phyloP scores from a whole-genome alignment of 73 alveolate species.

The Paramecium octaurelia region DNA sequence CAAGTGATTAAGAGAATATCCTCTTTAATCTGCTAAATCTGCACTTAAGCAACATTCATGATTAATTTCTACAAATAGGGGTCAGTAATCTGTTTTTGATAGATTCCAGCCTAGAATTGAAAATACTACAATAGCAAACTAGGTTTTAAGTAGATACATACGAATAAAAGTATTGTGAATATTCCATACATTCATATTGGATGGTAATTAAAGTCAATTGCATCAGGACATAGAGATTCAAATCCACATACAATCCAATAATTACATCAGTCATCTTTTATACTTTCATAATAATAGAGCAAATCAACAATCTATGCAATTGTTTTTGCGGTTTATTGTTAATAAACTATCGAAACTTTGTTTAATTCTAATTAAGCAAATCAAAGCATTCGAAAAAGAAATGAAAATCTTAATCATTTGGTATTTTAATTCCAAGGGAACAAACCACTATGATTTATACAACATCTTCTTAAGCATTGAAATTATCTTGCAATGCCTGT shows the following conservation, averaged over 20 bases:
- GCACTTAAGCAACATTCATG: neutral
- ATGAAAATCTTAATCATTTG: neutral
- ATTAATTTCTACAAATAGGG: neutral
- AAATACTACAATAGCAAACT: constrained; percentile 1
- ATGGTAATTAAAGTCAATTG: neutral
- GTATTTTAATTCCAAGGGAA: constrained; percentile 6
- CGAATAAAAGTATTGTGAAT: constrained; percentile 8
- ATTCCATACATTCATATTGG: neutral
- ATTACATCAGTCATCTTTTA: neutral
- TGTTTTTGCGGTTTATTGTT: neutral
- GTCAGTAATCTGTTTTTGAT: neutral
- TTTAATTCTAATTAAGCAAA: neutral
- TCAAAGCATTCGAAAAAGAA: constrained; percentile 36
- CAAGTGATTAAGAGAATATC: neutral
- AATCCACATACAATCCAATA: neutral
- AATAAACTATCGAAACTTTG: neutral
- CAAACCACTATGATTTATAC: neutral
- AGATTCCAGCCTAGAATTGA: neutral
- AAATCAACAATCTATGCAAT: neutral
- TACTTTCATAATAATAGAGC: neutral
- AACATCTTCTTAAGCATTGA: neutral
- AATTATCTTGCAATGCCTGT: neutral
- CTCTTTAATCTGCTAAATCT: neutral
- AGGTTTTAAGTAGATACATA: neutral
- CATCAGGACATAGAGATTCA: neutral